phyloP scores from a whole-genome alignment of 2,329 filamentous ascomycete genomes.

The Juglanconis oblonga region DNA sequence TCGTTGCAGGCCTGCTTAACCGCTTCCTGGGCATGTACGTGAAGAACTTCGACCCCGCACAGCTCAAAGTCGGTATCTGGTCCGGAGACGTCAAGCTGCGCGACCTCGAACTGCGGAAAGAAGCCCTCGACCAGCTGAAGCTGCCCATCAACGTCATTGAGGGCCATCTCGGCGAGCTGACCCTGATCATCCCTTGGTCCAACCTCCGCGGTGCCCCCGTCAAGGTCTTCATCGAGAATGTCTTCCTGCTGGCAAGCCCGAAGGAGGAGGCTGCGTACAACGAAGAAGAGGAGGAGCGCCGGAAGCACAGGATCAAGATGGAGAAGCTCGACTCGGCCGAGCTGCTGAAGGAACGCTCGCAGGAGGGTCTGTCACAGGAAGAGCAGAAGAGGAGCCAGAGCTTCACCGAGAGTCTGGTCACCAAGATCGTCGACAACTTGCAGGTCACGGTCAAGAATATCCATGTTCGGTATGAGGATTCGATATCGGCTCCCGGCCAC shows the following conservation, averaged over 20 bases:
- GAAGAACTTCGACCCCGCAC: conserved; percentile 97
- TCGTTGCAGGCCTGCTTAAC: conserved; percentile 96
- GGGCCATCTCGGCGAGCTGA: conserved; percentile 89
- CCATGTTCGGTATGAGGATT: conserved; percentile 96
- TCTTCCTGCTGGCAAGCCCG: conserved; percentile 90
- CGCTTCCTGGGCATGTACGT: conserved; percentile 99
- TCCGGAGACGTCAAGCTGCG: conserved; percentile 95
- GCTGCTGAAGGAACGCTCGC: conserved; percentile 84
- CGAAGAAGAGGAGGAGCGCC: conserved; percentile 83
- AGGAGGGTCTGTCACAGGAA: conserved; percentile 90
- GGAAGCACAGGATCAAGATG: conserved; percentile 92
- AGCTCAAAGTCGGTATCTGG: conserved; percentile 99
- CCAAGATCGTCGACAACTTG: conserved; percentile 96
- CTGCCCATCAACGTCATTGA: conserved; percentile 95
- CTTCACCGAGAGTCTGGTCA: conserved; percentile 91
- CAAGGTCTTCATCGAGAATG: conserved; percentile 93
- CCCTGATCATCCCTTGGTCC: conserved; percentile 93
- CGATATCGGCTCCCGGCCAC: conserved; percentile 89
- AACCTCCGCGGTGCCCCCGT: conserved; percentile 93
- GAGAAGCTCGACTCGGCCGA: conserved; percentile 97
- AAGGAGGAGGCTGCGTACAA: conserved; percentile 95
- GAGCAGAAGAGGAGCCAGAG: conserved; percentile 98
- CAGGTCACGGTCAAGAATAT: conserved; percentile 99
- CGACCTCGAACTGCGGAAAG: conserved; percentile 86
- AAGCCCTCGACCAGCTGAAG: conserved; percentile 95